A percentile compares a stretch with the other conserved stretches of the same genome.
Conservation (phyloP, 306 rosid genomes). For the Bauhinia variegata region DNA sequence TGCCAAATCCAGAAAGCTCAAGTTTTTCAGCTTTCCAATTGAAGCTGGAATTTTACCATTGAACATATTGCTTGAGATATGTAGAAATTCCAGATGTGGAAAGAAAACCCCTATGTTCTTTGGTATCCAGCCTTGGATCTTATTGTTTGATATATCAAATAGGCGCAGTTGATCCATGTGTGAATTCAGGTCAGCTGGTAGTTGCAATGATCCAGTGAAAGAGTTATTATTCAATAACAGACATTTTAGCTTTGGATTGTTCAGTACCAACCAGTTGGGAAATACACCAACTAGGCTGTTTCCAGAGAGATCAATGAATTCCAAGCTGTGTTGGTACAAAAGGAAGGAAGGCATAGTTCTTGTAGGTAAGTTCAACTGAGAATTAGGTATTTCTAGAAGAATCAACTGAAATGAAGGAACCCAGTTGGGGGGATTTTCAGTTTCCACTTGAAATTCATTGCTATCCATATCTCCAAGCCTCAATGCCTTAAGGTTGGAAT, state of each 20-base stretch:
- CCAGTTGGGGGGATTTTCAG: slow-evolving; percentile 11
- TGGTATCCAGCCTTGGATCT: slow-evolving; percentile 5
- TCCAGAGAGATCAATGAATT: neutral
- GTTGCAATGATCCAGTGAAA: neutral
- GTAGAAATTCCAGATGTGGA: neutral
- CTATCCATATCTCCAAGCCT: neutral
- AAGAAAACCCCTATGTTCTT: neutral
- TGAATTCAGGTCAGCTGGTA: neutral
- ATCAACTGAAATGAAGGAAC: slow-evolving; percentile 24
- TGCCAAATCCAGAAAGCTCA: neutral
- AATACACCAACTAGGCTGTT: slow-evolving; percentile 9
- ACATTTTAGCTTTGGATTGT: slow-evolving; percentile 1
- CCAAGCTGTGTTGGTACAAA: neutral
- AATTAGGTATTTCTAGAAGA: neutral
- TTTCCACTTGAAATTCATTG: slow-evolving; percentile 14
- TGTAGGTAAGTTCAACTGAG: neutral
- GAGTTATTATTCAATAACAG: neutral
- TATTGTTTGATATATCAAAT: neutral
- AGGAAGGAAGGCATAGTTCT: slow-evolving; percentile 6
- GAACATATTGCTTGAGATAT: slow-evolving; percentile 20
- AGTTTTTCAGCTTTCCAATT: slow-evolving; percentile 1
- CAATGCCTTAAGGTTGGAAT: slow-evolving; percentile 17
- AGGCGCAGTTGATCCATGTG: neutral
- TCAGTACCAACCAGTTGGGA: slow-evolving; percentile 18
- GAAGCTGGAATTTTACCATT: slow-evolving; percentile 9